Conservation (phyloP, 345 rosid genomes). For the Cochlearia excelsa region DNA sequence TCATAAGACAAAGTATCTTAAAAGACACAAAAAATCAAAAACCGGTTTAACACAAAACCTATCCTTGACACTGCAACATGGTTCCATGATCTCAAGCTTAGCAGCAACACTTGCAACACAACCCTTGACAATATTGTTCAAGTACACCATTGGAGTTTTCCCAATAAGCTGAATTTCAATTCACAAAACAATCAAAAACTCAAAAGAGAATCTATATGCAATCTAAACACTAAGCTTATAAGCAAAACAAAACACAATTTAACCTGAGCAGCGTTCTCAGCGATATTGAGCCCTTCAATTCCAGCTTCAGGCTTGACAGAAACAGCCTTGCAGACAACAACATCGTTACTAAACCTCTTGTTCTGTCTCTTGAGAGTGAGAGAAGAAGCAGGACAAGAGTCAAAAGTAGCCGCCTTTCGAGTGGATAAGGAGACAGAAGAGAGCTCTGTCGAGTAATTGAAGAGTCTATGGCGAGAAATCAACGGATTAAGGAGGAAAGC, state of each 20-base stretch:
- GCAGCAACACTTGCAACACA: constrained; percentile 84
- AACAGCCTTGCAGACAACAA: constrained; percentile 64
- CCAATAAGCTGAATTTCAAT: constrained; percentile 66
- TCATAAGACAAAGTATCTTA: constrained; percentile 7
- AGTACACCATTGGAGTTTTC: constrained; percentile 94
- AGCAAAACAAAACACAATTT: neutral
- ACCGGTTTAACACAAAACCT: constrained; percentile 40
- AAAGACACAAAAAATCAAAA: constrained; percentile 9
- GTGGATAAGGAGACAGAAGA: constrained; percentile 35
- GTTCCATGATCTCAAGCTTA: constrained; percentile 94
- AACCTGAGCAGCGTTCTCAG: constrained; percentile 88
- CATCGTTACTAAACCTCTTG: constrained; percentile 18
- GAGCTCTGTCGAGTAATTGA: constrained; percentile 20
- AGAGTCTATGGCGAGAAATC: constrained; percentile 35
- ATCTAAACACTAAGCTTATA: neutral
- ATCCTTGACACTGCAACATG: constrained; percentile 91
- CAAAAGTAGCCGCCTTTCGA: constrained; percentile 22
- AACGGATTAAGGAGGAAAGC: constrained; percentile 44
- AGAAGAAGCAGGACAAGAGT: constrained; percentile 16
- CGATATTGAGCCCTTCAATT: constrained; percentile 73
- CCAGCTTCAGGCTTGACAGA: constrained; percentile 42
- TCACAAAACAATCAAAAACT: neutral
- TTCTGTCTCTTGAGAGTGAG: constrained; percentile 36
- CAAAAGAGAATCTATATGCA: neutral
- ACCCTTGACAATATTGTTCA: constrained; percentile 78